Evolutionary conservation across 148 eudicot species (phyloP), one percentile per base, ranked within the genome.

Genomic region (Vaccinium darrowii): DNA sequence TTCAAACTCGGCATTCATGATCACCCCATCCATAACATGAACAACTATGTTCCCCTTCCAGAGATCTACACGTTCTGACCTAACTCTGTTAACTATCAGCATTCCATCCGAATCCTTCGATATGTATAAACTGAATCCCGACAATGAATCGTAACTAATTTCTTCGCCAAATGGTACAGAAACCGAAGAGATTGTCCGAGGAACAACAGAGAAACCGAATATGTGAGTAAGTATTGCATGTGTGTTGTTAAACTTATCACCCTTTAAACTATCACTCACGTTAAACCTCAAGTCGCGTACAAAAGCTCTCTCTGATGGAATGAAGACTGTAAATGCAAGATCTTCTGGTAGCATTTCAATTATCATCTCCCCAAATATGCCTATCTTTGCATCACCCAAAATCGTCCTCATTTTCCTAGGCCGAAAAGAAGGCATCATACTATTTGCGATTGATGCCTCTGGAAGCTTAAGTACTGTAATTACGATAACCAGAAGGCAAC

Each of bases 1-100:
- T 85, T 90, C 90, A 84, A 96, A 96, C 56, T 91, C 97, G 12
- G 94, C 88, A 89, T 94, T 98, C 98, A 94, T 94, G 33, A 96
- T 83, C 11, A 93, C 97, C 71, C 99, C 95, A 90, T 94, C 92
- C 93, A 96, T 94, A 10, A 93, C 14, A 89, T 95, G 94, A 33
- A 95, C 93, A 73, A 92, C 90, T 30, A 91, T 80, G 81, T 92
- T 89, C 53, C 94, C 92, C 76, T 86, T 88, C 84, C 80, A 85
- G 58, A 92, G 23, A 88, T 88, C 92, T 72, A 93, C 90, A 60
- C 8, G 62, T 78, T 88, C 90, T 3, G 97, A 84, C 36, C 90
- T 67, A 52, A 93, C 88, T 82, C 94, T 84, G 79, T 96, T 94
- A 58, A 92, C 95, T 15, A 92, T 88, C 80, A 96, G 79, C 65